Evolutionary conservation across 2,329 filamentous ascomycete species (phyloP), one percentile per base, ranked within the genome.

Genomic region (Colletotrichum navitas): DNA sequence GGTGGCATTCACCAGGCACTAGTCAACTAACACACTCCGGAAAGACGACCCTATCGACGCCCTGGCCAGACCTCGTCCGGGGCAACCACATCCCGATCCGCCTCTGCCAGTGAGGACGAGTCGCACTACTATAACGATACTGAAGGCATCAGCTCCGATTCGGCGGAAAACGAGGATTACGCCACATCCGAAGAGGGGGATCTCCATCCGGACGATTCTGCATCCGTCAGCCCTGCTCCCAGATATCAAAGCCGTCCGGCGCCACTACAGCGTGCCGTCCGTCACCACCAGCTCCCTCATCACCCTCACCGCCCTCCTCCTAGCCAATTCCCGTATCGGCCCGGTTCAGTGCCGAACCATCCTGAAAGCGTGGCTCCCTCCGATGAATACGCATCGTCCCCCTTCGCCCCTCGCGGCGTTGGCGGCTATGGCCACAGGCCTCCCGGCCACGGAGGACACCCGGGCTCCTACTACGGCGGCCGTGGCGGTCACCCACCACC

Each of bases 361-460:
- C 84, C 89, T 66, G 88, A 89, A 83, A 92, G 87, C 79, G 85
- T 88, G 83, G 91, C 92, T 79, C 85, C 85, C 26, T 90, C 93
- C 32, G 90, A 93, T n/a, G 91, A 87, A 78, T n/a, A 63, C 24
- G 16, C 7, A 5, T 81, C 83, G 73, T 80, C 77, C 39, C 59
- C 68, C 76, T 83, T 81, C 84, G 86, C 83, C 81, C 80, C 61
- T 36, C 73, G 49, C 49, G 26, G 49, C 45, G 45, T 6, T 16
- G 60, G 66, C 43, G 70, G 66, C 16, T 71, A 71, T 29, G 62
- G 49, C 36, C 73, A 72, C 39, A 74, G 67, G 36, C 67, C 68
- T 45, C 32, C 64, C 21, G 72, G 76, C 76, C 75, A 71, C 51
- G 52, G 26, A n/a, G 66, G 61, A 34, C 70, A 62, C 21, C 63